phyloP scores from a whole-genome alignment of 805 yeast species.

The Blastobotrys mokoenaii region DNA sequence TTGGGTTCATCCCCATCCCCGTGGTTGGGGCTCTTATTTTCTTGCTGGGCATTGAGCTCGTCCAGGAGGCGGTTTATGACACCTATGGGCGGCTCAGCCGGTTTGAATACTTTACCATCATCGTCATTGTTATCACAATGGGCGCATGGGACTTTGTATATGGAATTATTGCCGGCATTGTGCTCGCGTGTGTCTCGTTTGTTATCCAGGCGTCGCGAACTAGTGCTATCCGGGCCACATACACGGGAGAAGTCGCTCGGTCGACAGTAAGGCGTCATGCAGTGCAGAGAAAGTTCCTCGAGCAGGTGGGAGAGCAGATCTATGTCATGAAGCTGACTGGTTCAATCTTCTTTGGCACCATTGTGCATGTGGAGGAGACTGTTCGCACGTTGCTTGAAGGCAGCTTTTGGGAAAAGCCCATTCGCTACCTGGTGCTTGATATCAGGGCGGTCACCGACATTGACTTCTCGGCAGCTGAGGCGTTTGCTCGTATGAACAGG shows the following conservation, averaged over 20 bases:
- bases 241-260: conserved; percentile 80
- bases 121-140: conserved; percentile 86
- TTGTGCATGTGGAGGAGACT: conserved; percentile 78
- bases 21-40: conserved; percentile 92
- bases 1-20: conserved; percentile 89
- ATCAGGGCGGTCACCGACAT: conserved; percentile 70
- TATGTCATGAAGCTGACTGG: conserved; percentile 83
- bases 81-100: conserved; percentile 66
- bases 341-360: conserved; percentile 87
- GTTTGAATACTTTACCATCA: conserved; percentile 78
- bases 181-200: conserved; percentile 89
- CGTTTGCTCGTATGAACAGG: conserved; percentile 79
- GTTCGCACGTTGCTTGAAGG: conserved; percentile 55
- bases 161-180: conserved; percentile 84
- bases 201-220: conserved; percentile 84
- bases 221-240: conserved; percentile 73
- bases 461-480: conserved; percentile 95
- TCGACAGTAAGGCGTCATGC: conserved; percentile 91
- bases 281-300: conserved; percentile 74
- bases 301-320: conserved; percentile 83
- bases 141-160: conserved; percentile 91
- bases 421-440: conserved; percentile 76
- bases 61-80: conserved; percentile 80
- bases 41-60: conserved; percentile 79
- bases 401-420: conserved; percentile 41